Evolutionary conservation across 306 rosid genomes (phyloP).

Genomic region (Casuarina equisetifolia): DNA sequence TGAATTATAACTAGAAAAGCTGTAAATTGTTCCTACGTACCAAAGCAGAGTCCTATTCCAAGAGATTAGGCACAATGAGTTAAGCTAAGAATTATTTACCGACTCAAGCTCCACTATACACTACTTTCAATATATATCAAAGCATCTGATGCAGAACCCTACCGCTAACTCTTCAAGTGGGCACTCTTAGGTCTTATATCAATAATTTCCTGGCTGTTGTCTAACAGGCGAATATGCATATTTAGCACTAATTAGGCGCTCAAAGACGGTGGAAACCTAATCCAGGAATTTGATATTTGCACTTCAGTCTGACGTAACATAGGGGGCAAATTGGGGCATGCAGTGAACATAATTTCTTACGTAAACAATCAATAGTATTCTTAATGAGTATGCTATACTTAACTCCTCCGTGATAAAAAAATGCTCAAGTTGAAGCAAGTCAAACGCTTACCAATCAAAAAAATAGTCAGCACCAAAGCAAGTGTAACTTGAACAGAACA

Average conservation of each 20-base stretch:
- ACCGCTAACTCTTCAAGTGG: neutral
- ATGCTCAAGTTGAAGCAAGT: constrained; percentile 28
- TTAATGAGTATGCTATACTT: neutral
- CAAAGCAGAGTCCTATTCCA: neutral
- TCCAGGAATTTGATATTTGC: neutral
- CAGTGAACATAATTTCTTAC: neutral
- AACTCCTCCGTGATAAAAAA: neutral
- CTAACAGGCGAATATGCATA: neutral
- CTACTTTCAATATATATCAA: neutral
- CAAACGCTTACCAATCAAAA: constrained; percentile 70
- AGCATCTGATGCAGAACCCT: neutral
- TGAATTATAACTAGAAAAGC: no score
- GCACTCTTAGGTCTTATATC: neutral
- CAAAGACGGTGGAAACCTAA: neutral
- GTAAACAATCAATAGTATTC: neutral
- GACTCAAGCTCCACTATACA: neutral
- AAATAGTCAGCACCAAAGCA: constrained; percentile 72
- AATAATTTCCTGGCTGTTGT: no score
- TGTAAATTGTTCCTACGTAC: no score
- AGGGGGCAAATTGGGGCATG: neutral
- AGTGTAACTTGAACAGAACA: constrained; percentile 73
- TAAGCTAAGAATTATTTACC: no score
- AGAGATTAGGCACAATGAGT: neutral
- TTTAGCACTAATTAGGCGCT: neutral
- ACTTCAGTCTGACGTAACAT: neutral